A percentile compares a stretch with the other conserved stretches of the same genome.
Evolutionary conservation across 2,329 filamentous ascomycete genomes (phyloP).

Genomic region (Diatrype stigma): DNA sequence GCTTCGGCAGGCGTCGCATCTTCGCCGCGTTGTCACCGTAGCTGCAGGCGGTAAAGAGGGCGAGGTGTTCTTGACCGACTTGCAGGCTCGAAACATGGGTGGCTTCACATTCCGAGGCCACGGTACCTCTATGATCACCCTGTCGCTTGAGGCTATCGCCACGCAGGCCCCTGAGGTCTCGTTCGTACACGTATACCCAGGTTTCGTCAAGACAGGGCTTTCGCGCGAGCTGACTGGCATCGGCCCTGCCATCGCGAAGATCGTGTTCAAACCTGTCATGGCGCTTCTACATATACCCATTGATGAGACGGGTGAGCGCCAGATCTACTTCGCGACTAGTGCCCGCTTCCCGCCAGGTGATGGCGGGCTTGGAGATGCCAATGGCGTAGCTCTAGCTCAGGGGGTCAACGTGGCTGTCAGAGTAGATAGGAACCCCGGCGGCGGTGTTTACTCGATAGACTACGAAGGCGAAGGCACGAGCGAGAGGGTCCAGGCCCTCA

Average conservation of each 20-base stretch:
- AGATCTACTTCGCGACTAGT: constrained; percentile 34
- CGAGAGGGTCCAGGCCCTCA: constrained; percentile 20
- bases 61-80: constrained; percentile 3
- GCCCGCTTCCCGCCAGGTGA: constrained; percentile 27
- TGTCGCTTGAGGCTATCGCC: constrained; percentile 46
- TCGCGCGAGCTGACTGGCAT: constrained; percentile 19
- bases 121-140: constrained; percentile 37
- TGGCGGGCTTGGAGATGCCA: constrained; percentile 13
- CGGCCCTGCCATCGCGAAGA: constrained; percentile 23
- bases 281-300: constrained; percentile 17
- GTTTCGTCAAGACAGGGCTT: constrained; percentile 31
- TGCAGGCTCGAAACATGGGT: neutral
- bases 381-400: constrained; percentile 20
- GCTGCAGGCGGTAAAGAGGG: constrained; percentile 50
- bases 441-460: constrained; percentile 35
- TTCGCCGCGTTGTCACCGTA: constrained; percentile 54
- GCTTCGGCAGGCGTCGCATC: constrained; percentile 38
- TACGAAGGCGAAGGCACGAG: constrained; percentile 27
- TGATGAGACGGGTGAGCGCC: constrained; percentile 35
- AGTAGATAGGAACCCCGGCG: constrained; percentile 26
- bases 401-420: constrained; percentile 23
- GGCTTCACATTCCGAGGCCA: neutral
- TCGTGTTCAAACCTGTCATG: constrained; percentile 15
- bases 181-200: constrained; percentile 37
- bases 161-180: constrained; percentile 37